Base-by-base conservation (phyloP, 805 yeast species). In the Candida hungchunana region DNA sequence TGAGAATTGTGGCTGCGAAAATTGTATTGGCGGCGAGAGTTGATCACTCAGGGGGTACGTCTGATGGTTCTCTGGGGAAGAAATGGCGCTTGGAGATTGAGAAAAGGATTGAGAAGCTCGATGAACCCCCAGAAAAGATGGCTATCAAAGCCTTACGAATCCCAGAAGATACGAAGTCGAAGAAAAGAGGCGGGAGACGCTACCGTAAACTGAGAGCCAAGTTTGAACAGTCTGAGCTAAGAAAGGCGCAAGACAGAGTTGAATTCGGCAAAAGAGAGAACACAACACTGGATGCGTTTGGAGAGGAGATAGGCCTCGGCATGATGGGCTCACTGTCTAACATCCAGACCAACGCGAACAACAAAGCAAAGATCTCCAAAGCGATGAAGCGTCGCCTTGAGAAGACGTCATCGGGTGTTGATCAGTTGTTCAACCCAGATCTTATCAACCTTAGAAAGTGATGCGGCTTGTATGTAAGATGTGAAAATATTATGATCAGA, bases 111-210 rank as follows among this genome's bases (percentile, higher is more conserved):
- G 86, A 78, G 27, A 86, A 85, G 48, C 59, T 87, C 21, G 71
- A 77, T 18, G 76, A 79, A 6, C 93, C 97, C 0, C 96, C 97
- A 0, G 82, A 79, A 16, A 69, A 67, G 14, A 61, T 63, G 14
- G 72, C 70, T 2, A 65, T 72, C 12, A 78, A 77, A 40, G 80
- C 89, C 0, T 70, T 88, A 32, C 87, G 87, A 0, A 58, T 79
- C 6, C 81, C 90, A 0, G 63, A 73, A 13, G 96, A 88, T 37
- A 71, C 69, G 36, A 75, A 79, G 32, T 78, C 90, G 5, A 85
- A 86, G 60, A 84, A 80, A 48, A 68, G 98, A 49, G 97, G 94
- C 2, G 98, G 98, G 1, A 66, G 78, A 45, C 64, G 90, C 37
- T 71, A 82, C 47, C 68, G 95, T 33, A 88, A 87, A 58, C 72